A percentile compares a stretch with the other conserved stretches of the same genome.
These are phyloP conservation scores for Pyricularia grisea DNA, from an alignment of 2,329 filamentous ascomycete species.

Conservation along the genomic window DNA sequence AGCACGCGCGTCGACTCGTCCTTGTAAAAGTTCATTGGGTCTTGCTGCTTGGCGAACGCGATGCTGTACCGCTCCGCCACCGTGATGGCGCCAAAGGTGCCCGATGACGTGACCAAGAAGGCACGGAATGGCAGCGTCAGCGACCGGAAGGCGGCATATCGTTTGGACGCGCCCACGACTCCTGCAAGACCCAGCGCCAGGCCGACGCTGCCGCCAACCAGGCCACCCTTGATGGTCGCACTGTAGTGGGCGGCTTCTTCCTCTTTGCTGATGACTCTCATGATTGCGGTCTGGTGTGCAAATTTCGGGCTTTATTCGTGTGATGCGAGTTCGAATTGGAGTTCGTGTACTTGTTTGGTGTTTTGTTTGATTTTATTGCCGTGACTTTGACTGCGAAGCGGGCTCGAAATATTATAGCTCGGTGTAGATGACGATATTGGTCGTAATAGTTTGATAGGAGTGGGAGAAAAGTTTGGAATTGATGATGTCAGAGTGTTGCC, in stretches of 20 bases:
- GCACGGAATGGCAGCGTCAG: slow-evolving; percentile 85
- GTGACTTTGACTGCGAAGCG: neutral
- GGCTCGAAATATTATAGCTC: neutral
- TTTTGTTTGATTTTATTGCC: neutral
- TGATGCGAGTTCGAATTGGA: neutral
- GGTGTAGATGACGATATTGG: neutral
- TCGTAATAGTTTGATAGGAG: neutral
- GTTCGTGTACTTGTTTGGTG: neutral
- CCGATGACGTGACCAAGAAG: slow-evolving; percentile 76
- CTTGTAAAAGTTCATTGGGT: slow-evolving; percentile 59
- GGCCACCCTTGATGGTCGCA: slow-evolving; percentile 69
- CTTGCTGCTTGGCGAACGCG: slow-evolving; percentile 58
- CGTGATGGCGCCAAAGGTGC: slow-evolving; percentile 83
- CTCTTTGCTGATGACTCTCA: slow-evolving; percentile 96
- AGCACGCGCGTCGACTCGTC: slow-evolving; percentile 50
- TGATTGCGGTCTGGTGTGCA: slow-evolving; percentile 28
- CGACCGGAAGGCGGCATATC: slow-evolving; percentile 68
- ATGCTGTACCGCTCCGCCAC: slow-evolving; percentile 64
- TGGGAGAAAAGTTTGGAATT: neutral
- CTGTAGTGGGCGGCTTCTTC: slow-evolving; percentile 82
- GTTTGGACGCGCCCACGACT: slow-evolving; percentile 56
- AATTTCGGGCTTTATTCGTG: neutral
- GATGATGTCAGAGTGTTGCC: neutral
- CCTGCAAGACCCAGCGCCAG: slow-evolving; percentile 56
- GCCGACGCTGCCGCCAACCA: slow-evolving; percentile 62